Base-by-base conservation (phyloP, 1,139 yeast genomes). In the Hansenula sp. region DNA sequence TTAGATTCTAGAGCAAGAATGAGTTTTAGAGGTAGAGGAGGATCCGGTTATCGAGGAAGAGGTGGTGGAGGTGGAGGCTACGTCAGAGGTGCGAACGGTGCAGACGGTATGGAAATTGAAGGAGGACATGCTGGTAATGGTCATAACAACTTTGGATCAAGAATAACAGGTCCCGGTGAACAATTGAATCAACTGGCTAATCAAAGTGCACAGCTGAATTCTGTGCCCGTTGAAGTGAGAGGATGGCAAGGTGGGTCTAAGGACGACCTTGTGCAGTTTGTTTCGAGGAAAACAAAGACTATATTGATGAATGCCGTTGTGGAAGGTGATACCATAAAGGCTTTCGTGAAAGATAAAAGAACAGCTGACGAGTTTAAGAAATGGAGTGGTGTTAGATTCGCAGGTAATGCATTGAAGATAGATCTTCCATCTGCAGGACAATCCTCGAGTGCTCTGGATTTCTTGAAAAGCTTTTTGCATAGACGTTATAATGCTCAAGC, bases 181-280 rank as follows among this genome's bases (percentile, higher is more conserved):
- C 49, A 47, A 21, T 39, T 48, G 25, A 39, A 41, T 16, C 40
- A 42, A 33, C 37, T 45, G 20, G 51, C 53, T 13, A 33, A 36
- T 4, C 47, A 41, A 18, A 41, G 44, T 25, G 39, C 14, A 13
- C 18, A 12, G 14, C 39, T 31, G 22, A 44, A 41, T 24, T 30
- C 47, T 2, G 42, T 75, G 3, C 69, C 73, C 1, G 72, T 85
- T 18, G 89, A 82, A 50, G 73, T 88, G 16, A 66, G 73, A 39
- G 88, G 89, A 34, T 89, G 96, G 96, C 82, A 84, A 51, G 88
- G 89, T 39, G 90, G 87, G 3, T 62, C 82, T 12, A 71, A 70
- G 46, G 83, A 79, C 36, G 94, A 86, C 41, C 68, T 89, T 46
- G 68, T 85, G 17, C 68, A 70, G 34, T 89, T 88, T 60, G 65